Conservation (phyloP, 331 rosid genomes). For the Prunus yedoensis region DNA sequence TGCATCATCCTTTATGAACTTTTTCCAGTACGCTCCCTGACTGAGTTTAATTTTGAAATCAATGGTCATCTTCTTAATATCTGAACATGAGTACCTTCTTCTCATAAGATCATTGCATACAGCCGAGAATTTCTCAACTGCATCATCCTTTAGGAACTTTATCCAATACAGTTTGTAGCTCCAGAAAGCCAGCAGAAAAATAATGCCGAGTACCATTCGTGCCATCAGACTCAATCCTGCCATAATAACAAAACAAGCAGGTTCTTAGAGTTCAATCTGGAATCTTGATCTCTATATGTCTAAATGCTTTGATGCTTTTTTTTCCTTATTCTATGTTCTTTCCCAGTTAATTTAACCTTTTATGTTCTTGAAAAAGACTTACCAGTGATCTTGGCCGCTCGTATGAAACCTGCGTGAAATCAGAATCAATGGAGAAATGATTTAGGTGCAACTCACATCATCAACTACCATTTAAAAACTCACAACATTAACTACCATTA, state of each 20-base stretch:
- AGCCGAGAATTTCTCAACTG: background rate
- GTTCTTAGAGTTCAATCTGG: too few relatives aligned
- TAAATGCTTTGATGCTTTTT: too few relatives aligned
- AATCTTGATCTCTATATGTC: too few relatives aligned
- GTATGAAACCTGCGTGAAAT: background rate
- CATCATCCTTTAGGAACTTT: background rate
- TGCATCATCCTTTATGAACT: background rate
- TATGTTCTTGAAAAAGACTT: background rate
- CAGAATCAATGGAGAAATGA: background rate
- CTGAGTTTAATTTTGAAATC: background rate
- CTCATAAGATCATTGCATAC: background rate
- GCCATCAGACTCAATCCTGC: background rate
- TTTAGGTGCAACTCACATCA: too few relatives aligned
- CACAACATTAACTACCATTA: too few relatives aligned
- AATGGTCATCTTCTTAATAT: background rate
- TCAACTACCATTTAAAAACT: too few relatives aligned
- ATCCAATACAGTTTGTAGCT: slow-evolving; percentile 15
- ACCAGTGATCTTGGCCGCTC: background rate
- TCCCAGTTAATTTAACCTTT: too few relatives aligned
- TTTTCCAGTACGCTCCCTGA: background rate
- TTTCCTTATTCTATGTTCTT: too few relatives aligned
- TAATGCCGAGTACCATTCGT: background rate
- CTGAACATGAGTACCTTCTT: background rate
- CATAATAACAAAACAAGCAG: background rate
- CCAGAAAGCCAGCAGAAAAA: background rate